Conservation (phyloP, 2,329 filamentous ascomycete species). For the Fusarium brevicatenulatum region DNA sequence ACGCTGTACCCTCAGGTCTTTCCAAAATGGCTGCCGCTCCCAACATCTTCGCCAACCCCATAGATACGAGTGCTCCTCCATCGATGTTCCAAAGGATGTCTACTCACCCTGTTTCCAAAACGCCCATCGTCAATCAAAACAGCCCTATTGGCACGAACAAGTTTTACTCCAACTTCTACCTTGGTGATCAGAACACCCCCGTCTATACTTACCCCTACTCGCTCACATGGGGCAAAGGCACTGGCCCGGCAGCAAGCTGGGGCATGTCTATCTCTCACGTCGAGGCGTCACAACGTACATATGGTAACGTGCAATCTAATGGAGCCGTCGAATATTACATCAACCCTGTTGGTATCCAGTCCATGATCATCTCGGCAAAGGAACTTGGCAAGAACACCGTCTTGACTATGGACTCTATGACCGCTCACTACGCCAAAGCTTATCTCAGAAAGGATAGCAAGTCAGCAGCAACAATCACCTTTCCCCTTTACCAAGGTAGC, state of each 20-base stretch:
- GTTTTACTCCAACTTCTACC: slow-evolving; percentile 83
- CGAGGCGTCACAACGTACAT: slow-evolving; percentile 73
- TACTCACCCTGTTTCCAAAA: slow-evolving; percentile 68
- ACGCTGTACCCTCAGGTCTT: slow-evolving; percentile 26
- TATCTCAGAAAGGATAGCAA: slow-evolving; percentile 68
- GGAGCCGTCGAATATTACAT: slow-evolving; percentile 77
- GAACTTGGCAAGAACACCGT: slow-evolving; percentile 73
- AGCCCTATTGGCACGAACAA: slow-evolving; percentile 78
- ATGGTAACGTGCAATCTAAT: slow-evolving; percentile 65
- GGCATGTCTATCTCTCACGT: slow-evolving; percentile 82
- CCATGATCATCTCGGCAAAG: slow-evolving; percentile 79
- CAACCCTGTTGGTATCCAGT: slow-evolving; percentile 85
- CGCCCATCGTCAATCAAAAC: slow-evolving; percentile 61
- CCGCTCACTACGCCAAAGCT: slow-evolving; percentile 71
- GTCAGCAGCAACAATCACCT: slow-evolving; percentile 71
- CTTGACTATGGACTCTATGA: slow-evolving; percentile 64
- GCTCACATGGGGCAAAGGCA: slow-evolving; percentile 73
- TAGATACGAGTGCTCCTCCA: slow-evolving; percentile 63
- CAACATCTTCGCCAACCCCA: slow-evolving; percentile 67
- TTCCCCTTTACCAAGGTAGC: slow-evolving; percentile 91
- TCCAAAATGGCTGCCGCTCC: slow-evolving; percentile 44
- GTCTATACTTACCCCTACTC: slow-evolving; percentile 82
- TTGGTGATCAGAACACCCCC: slow-evolving; percentile 75
- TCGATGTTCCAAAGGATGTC: slow-evolving; percentile 56
- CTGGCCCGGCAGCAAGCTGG: slow-evolving; percentile 72